phyloP scores from a whole-genome alignment of 1,139 yeast species.

The Eremothecium sinecaudum region DNA sequence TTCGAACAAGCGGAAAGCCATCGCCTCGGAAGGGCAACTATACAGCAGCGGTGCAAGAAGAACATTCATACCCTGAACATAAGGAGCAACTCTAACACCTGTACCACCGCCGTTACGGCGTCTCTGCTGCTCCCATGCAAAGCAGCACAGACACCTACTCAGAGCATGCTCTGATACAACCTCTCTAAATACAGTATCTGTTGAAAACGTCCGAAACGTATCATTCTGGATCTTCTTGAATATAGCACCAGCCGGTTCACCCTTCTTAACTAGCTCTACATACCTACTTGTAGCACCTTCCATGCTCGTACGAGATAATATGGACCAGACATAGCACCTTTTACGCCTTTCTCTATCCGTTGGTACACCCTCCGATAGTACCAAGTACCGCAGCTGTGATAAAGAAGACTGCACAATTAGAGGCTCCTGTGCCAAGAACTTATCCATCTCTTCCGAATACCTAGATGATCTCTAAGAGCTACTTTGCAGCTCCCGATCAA shows the following conservation, averaged over 20 bases:
- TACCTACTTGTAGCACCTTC: slow-evolving; percentile 46
- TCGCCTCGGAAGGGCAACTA: slow-evolving; percentile 72
- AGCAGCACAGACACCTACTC: slow-evolving; percentile 61
- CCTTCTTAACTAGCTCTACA: slow-evolving; percentile 44
- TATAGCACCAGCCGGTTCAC: slow-evolving; percentile 46
- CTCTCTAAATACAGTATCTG: slow-evolving; percentile 56
- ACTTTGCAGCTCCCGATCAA: too few relatives aligned
- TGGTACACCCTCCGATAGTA: slow-evolving; percentile 63
- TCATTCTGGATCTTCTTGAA: slow-evolving; percentile 69
- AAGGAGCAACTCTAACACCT: slow-evolving; percentile 34
- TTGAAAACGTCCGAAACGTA: slow-evolving; percentile 76
- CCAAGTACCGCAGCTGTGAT: slow-evolving; percentile 68
- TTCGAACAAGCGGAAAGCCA: slow-evolving; percentile 62
- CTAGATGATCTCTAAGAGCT: too few relatives aligned
- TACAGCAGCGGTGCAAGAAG: slow-evolving; percentile 77
- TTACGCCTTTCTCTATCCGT: slow-evolving; percentile 47
- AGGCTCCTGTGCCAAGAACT: slow-evolving; percentile 26
- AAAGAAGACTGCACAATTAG: slow-evolving; percentile 56
- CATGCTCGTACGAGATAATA: slow-evolving; percentile 57
- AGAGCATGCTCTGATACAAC: slow-evolving; percentile 62
- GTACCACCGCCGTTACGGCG: slow-evolving; percentile 10
- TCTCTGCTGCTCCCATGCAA: slow-evolving; percentile 43
- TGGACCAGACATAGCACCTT: slow-evolving; percentile 74
- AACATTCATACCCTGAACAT: slow-evolving; percentile 90
- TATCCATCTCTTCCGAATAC: slow-evolving; percentile 23